Percentiles rank a stretch among this genome's conserved stretches.
phyloP scores from a whole-genome alignment of 2,329 filamentous ascomycete species.

The Venturia asperata region DNA sequence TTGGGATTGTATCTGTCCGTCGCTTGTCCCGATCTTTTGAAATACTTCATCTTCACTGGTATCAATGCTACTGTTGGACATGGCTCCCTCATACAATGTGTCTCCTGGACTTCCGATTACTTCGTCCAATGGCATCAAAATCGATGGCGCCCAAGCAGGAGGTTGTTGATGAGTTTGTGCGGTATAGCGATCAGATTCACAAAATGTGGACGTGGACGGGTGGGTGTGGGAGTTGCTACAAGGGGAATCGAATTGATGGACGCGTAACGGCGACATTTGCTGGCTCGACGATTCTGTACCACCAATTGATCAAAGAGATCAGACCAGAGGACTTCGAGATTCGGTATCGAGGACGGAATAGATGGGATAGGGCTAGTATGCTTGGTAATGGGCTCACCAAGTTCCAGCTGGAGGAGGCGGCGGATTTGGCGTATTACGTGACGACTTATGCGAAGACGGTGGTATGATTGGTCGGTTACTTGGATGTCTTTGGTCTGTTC shows the following conservation, averaged over 20 bases:
- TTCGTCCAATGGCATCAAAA: constrained; percentile 14
- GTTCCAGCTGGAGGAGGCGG: constrained; percentile 32
- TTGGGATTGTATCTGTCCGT: constrained; percentile 49
- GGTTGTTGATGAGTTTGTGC: constrained; percentile 14
- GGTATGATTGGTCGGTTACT: not conserved
- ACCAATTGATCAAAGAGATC: constrained; percentile 28
- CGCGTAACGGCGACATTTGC: constrained; percentile 3
- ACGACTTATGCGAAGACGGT: not conserved
- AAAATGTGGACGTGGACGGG: constrained; percentile 19
- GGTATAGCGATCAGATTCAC: constrained; percentile 20
- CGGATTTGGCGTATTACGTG: constrained; percentile 22
- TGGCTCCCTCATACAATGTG: constrained; percentile 12
- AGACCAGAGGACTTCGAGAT: constrained; percentile 45
- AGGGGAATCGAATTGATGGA: constrained; percentile 19
- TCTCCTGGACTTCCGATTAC: constrained; percentile 20
- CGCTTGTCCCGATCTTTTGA: constrained; percentile 56
- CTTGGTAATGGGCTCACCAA: constrained; percentile 45
- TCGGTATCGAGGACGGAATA: constrained; percentile 38
- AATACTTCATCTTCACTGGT: constrained; percentile 43
- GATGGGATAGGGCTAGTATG: constrained; percentile 36
- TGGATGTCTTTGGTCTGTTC: too few species aligned
- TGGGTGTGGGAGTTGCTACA: constrained; percentile 21
- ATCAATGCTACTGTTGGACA: constrained; percentile 18
- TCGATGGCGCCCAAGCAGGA: constrained; percentile 19
- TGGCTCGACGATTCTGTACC: constrained; percentile 1